A percentile compares a stretch with the other conserved stretches of the same genome.
Conservation (phyloP, 192 early-diverging fungal species). For the Coemansia sp. region DNA sequence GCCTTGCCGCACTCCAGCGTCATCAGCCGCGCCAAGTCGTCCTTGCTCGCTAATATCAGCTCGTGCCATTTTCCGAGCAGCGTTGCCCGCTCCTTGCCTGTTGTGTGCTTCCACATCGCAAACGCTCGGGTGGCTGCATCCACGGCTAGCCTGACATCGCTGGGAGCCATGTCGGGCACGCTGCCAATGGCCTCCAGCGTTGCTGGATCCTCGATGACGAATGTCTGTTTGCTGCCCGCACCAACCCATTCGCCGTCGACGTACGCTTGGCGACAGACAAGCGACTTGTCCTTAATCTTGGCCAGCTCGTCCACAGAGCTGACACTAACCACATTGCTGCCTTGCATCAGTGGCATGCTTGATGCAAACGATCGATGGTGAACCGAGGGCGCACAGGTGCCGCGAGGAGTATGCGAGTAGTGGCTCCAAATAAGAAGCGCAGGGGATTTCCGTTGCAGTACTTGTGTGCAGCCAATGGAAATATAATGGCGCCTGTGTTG, state of each 20-base stretch:
- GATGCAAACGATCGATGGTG: conserved; percentile 2
- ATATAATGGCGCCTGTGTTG: too few species aligned
- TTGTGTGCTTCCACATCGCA: conserved; percentile 58
- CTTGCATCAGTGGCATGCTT: conserved; percentile 1
- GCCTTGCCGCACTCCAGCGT: conserved; percentile 85
- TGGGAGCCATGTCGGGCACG: conserved; percentile 64
- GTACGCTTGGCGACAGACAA: conserved; percentile 57
- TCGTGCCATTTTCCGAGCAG: conserved; percentile 65
- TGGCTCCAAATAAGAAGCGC: background rate
- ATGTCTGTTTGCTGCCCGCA: conserved; percentile 43
- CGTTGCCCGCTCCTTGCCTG: conserved; percentile 61
- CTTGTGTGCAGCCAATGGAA: background rate
- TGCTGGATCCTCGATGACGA: conserved; percentile 64
- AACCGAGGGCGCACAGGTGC: background rate
- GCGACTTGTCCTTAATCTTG: conserved; percentile 61
- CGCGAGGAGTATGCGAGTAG: background rate
- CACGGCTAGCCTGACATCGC: conserved; percentile 59
- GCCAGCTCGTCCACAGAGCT: conserved; percentile 22
- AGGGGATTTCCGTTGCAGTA: background rate
- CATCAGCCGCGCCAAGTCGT: conserved; percentile 75
- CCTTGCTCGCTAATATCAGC: conserved; percentile 61
- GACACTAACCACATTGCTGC: conserved; percentile 5
- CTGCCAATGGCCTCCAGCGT: conserved; percentile 58
- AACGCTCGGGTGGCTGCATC: conserved; percentile 60
- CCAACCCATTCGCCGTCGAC: conserved; percentile 60